Evolutionary conservation across 768 basidiomycete genomes (phyloP).

Genomic region (Krasilnikovozyma curviuscula): DNA sequence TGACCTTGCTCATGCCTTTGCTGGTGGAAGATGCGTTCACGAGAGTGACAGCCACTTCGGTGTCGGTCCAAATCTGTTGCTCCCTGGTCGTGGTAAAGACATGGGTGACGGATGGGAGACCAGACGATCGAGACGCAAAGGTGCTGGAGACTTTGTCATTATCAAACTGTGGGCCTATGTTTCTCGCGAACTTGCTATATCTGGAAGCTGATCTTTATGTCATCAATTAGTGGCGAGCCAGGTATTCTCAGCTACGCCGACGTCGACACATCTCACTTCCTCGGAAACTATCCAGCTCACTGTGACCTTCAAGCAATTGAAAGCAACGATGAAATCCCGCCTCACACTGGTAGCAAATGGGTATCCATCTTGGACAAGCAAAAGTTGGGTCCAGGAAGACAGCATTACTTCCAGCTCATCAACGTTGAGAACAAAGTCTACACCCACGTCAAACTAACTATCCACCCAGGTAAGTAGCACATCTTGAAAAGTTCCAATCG

Average conservation of each 20-base stretch:
- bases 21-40: slow-evolving; percentile 63
- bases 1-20: slow-evolving; percentile 77
- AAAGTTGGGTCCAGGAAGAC: slow-evolving; percentile 70
- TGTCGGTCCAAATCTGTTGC: slow-evolving; percentile 67
- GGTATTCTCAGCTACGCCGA: slow-evolving; percentile 56
- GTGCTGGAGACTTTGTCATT: slow-evolving; percentile 78
- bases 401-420: slow-evolving; percentile 61
- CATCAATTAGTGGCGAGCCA: slow-evolving; percentile 41
- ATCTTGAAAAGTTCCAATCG: too few species aligned
- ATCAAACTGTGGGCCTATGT: slow-evolving; percentile 46
- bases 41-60: slow-evolving; percentile 93
- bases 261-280: slow-evolving; percentile 88
- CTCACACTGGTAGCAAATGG: too few species aligned
- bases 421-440: slow-evolving; percentile 36
- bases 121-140: slow-evolving; percentile 56
- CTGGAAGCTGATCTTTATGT: neutral
- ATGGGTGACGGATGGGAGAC: slow-evolving; percentile 99
- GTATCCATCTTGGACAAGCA: slow-evolving; percentile 49
- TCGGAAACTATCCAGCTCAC: slow-evolving; percentile 77
- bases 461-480: slow-evolving; percentile 43
- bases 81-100: slow-evolving; percentile 76
- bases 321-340: too few species aligned
- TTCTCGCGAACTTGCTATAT: neutral
- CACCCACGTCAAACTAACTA: slow-evolving; percentile 72
- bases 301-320: slow-evolving; percentile 52